Evolutionary conservation across 177 flowering plant genomes (phyloP).

Genomic region (Telopea speciosissima): DNA sequence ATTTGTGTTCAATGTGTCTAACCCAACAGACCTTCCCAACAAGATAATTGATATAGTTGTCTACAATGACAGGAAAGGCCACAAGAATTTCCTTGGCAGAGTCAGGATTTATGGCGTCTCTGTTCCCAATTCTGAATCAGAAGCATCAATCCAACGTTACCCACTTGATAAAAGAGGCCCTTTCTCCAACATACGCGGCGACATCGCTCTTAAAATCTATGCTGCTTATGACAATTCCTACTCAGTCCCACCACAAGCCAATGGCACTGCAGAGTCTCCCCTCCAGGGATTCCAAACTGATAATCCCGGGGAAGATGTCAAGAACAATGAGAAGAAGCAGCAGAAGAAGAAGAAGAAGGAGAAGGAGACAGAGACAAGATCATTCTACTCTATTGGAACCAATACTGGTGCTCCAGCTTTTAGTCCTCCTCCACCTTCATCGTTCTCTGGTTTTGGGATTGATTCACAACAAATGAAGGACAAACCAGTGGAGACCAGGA

Average conservation of each 20-base stretch:
- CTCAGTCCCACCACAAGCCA: neutral
- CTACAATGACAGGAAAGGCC: slow-evolving; percentile 41
- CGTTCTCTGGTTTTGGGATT: slow-evolving; percentile 15
- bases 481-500: slow-evolving; percentile 31
- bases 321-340: neutral
- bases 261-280: slow-evolving; percentile 9
- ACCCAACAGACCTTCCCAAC: slow-evolving; percentile 25
- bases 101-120: slow-evolving; percentile 50
- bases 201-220: slow-evolving; percentile 48
- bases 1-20: slow-evolving; percentile 39
- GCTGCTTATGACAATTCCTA: slow-evolving; percentile 12
- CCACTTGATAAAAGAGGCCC: slow-evolving; percentile 65
- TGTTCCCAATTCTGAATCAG: slow-evolving; percentile 32
- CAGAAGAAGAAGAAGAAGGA: slow-evolving; percentile 18
- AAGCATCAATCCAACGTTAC: slow-evolving; percentile 36
- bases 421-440: slow-evolving; percentile 15
- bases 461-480: slow-evolving; percentile 5
- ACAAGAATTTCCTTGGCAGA: slow-evolving; percentile 55
- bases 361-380: slow-evolving; percentile 40
- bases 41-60: slow-evolving; percentile 36
- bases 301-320: slow-evolving; percentile 12
- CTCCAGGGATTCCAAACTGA: slow-evolving; percentile 29
- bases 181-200: slow-evolving; percentile 53
- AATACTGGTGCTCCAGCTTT: slow-evolving; percentile 2
- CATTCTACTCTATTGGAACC: slow-evolving; percentile 55